A percentile compares a stretch with the other conserved stretches of the same genome.
phyloP scores from a whole-genome alignment of 2,329 filamentous ascomycete genomes.

The Chrysoporthe austroafricana region DNA sequence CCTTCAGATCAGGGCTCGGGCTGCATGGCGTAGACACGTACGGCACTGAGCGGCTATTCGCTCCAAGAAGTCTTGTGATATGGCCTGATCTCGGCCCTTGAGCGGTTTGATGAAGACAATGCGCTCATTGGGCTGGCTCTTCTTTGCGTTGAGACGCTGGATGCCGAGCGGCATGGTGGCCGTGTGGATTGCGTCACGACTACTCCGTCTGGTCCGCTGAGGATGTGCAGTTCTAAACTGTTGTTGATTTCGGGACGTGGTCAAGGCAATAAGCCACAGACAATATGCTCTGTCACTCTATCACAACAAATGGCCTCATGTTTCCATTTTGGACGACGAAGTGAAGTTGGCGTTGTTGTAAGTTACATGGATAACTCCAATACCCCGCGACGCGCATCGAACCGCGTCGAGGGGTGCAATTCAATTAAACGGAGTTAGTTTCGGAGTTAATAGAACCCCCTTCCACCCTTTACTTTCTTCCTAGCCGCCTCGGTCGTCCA shows the following conservation, averaged over 20 bases:
- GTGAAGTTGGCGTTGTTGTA: neutral
- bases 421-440: neutral
- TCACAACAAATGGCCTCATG: neutral
- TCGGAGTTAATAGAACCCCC: neutral
- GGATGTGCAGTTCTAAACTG: neutral
- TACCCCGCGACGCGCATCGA: slow-evolving; percentile 7
- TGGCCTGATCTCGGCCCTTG: slow-evolving; percentile 63
- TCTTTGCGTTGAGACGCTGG: slow-evolving; percentile 76
- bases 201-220: neutral
- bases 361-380: slow-evolving; percentile 2
- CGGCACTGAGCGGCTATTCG: slow-evolving; percentile 80
- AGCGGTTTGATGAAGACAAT: slow-evolving; percentile 88
- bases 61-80: slow-evolving; percentile 72
- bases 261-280: neutral
- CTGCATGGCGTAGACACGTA: slow-evolving; percentile 39
- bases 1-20: neutral
- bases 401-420: slow-evolving; percentile 11
- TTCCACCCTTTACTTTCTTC: neutral
- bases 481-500: neutral
- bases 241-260: neutral
- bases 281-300: neutral
- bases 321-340: neutral
- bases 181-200: slow-evolving; percentile 20
- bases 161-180: slow-evolving; percentile 74
- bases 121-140: slow-evolving; percentile 73